phyloP scores from a whole-genome alignment of 78 protist species.

The Bigelowiella natans region DNA sequence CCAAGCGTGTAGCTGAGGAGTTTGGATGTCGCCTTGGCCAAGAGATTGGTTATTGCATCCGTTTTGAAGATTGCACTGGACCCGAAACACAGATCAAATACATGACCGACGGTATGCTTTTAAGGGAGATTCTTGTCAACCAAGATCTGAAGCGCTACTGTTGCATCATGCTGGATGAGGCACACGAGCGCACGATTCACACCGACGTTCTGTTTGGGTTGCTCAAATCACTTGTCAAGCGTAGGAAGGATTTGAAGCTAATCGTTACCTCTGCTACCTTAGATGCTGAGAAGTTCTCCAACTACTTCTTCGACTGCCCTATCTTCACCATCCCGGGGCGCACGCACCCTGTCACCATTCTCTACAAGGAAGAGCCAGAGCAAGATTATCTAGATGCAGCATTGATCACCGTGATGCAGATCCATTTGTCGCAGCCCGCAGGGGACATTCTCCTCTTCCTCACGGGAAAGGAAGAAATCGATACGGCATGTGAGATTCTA shows the following conservation, averaged over 20 bases:
- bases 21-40: constrained; percentile 76
- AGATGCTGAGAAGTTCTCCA: constrained; percentile 90
- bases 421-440: constrained; percentile 69
- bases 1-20: constrained; percentile 97
- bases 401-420: constrained; percentile 78
- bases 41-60: constrained; percentile 89
- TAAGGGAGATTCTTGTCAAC: constrained; percentile 76
- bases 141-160: constrained; percentile 54
- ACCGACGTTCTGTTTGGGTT: constrained; percentile 97
- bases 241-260: constrained; percentile 59
- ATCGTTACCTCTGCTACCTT: constrained; percentile 97
- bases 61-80: constrained; percentile 88
- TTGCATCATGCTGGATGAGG: constrained; percentile 85
- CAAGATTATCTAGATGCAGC: constrained; percentile 94
- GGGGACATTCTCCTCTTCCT: constrained; percentile 95
- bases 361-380: constrained; percentile 84
- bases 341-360: constrained; percentile 75
- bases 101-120: constrained; percentile 92
- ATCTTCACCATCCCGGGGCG: constrained; percentile 85
- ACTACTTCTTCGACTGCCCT: constrained; percentile 75
- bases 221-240: constrained; percentile 51
- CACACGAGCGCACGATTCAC: constrained; percentile 95
- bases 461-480: constrained; percentile 96
- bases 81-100: constrained; percentile 64
- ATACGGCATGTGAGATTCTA: constrained; percentile 85